phyloP scores from a whole-genome alignment of 345 rosid species.

The Crucihimalaya himalaica region DNA sequence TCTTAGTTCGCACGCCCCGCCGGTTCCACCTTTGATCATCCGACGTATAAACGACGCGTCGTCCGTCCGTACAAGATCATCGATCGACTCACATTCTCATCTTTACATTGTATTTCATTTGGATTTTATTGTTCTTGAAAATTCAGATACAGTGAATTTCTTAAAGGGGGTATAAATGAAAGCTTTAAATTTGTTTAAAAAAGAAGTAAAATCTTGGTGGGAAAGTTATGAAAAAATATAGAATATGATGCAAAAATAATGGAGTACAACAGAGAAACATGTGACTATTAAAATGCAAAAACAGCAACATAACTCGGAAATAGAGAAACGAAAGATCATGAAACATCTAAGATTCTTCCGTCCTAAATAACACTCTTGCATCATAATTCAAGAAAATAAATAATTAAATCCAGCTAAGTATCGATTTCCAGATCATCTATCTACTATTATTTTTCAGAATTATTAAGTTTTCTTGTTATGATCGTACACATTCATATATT shows the following conservation, averaged over 20 bases:
- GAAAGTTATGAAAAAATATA: slow-evolving; percentile 2
- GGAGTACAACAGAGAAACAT: slow-evolving; percentile 35
- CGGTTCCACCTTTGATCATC: slow-evolving; percentile 28
- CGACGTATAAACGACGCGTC: slow-evolving; percentile 17
- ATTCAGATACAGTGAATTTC: neutral
- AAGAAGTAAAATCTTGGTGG: neutral
- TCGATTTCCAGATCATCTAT: slow-evolving; percentile 30
- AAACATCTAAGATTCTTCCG: slow-evolving; percentile 26
- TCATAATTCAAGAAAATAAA: slow-evolving; percentile 9
- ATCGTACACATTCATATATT: slow-evolving; percentile 2
- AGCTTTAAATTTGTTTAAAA: neutral
- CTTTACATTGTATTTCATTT: neutral
- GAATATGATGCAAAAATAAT: slow-evolving; percentile 21
- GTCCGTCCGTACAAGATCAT: slow-evolving; percentile 31
- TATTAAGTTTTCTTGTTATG: neutral
- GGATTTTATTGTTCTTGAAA: neutral
- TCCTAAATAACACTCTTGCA: slow-evolving; percentile 27
- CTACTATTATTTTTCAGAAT: slow-evolving; percentile 22
- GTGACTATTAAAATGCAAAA: slow-evolving; percentile 41
- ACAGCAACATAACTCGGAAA: slow-evolving; percentile 23
- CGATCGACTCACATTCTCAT: neutral
- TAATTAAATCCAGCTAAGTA: slow-evolving; percentile 7
- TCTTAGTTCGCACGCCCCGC: slow-evolving; percentile 28
- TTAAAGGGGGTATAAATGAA: neutral
- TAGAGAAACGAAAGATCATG: neutral